phyloP scores from a whole-genome alignment of 768 basidiomycete species.

The Leccinum ochraceum region DNA sequence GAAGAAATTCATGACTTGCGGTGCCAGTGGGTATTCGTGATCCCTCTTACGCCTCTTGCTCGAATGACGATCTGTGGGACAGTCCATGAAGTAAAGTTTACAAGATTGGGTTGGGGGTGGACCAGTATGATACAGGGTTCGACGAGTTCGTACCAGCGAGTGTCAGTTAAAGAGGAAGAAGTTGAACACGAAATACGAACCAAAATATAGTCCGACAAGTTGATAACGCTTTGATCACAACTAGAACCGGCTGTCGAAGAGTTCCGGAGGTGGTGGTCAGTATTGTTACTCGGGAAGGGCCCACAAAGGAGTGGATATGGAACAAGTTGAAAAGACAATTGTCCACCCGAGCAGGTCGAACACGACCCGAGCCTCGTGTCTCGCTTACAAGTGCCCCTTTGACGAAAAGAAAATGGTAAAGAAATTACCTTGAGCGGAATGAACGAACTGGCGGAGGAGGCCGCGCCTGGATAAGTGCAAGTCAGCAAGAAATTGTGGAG shows the following conservation, averaged over 20 bases:
- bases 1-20: conserved; percentile 58
- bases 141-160: too few species aligned
- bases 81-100: conserved; percentile 38
- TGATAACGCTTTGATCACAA: conserved; percentile 22
- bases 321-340: conserved; percentile 26
- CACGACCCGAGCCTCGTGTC: conserved; percentile 25
- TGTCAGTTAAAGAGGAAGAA: conserved; percentile 8
- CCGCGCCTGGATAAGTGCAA: conserved; percentile 51
- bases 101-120: conserved; percentile 3
- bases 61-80: conserved; percentile 41
- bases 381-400: conserved; percentile 19
- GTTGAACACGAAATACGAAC: conserved; percentile 32
- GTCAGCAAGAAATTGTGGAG: conserved; percentile 9
- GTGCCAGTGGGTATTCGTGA: conserved; percentile 26
- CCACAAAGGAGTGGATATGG: conserved; percentile 27
- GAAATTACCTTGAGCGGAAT: conserved; percentile 54
- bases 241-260: conserved; percentile 27
- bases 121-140: neutral
- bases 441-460: conserved; percentile 70
- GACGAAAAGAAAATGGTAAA: conserved; percentile 10
- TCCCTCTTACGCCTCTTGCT: conserved; percentile 50
- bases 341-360: conserved; percentile 25
- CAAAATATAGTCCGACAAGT: conserved; percentile 16
- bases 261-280: conserved; percentile 20
- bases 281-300: conserved; percentile 7